A percentile compares a stretch with the other conserved stretches of the same genome.
phyloP scores from a whole-genome alignment of 495 filamentous ascomycete genomes.

The Hypoxylon fuscum region DNA sequence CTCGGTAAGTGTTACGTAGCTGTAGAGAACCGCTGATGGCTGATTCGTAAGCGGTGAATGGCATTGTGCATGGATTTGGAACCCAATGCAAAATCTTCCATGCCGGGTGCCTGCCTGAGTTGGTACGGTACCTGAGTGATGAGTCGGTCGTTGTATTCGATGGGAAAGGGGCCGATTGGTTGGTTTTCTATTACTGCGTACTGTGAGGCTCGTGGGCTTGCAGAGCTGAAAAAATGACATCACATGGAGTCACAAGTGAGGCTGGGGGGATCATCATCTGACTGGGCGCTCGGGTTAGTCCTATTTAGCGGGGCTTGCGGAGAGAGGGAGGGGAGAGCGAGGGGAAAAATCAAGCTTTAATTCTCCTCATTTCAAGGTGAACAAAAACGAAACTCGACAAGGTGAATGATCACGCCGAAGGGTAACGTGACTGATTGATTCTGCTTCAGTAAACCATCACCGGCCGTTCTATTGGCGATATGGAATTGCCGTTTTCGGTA shows the following conservation, averaged over 20 bases:
- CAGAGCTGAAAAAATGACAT: constrained; percentile 41
- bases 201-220: constrained; percentile 4
- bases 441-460: constrained; percentile 26
- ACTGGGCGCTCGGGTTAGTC: constrained; percentile 17
- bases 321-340: constrained; percentile 13
- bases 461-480: constrained; percentile 17
- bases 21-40: not conserved
- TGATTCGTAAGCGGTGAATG: not conserved
- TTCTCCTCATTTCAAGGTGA: constrained; percentile 36
- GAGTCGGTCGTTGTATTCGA: not conserved
- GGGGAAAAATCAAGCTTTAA: not conserved
- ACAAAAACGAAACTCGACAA: constrained; percentile 4
- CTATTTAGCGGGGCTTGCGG: constrained; percentile 37
- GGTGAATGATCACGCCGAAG: constrained; percentile 32
- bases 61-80: not conserved
- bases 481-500: constrained; percentile 22
- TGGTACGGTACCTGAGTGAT: no score
- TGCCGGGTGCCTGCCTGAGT: not conserved
- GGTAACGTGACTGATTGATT: constrained; percentile 35
- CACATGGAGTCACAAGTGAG: constrained; percentile 23
- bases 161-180: constrained; percentile 25
- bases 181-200: not conserved
- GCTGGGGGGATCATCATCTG: constrained; percentile 36
- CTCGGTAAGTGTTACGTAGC: not conserved
- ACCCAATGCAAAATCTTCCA: not conserved